A percentile compares a stretch with the other conserved stretches of the same genome.
Evolutionary conservation across 257 asterid species (phyloP).

Genomic region (Penstemon davidsonii): DNA sequence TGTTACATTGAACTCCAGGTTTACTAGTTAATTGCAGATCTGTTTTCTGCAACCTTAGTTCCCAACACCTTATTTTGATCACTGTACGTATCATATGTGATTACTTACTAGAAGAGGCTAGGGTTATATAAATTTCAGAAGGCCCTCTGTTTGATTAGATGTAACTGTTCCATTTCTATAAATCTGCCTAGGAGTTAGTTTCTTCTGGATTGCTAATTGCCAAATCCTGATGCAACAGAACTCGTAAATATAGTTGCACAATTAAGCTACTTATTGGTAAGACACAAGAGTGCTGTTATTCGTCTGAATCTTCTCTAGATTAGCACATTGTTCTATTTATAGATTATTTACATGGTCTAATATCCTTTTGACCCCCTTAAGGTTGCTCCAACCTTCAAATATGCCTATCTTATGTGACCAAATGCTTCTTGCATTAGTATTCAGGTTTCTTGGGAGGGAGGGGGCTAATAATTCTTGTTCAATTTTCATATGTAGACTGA

Average conservation of each 20-base stretch:
- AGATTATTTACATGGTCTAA: conserved; percentile 1
- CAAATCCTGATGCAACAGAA: too few species aligned
- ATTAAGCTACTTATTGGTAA: neutral
- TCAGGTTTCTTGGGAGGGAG: neutral
- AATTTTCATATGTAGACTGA: neutral
- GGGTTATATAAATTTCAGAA: neutral
- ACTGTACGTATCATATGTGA: neutral
- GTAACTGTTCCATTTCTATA: neutral
- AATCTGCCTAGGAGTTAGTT: neutral
- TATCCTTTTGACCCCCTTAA: neutral
- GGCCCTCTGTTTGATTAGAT: neutral
- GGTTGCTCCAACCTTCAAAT: too few species aligned
- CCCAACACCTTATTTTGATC: neutral
- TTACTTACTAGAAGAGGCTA: neutral
- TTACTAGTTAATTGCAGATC: neutral
- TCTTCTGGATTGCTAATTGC: too few species aligned
- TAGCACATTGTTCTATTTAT: neutral
- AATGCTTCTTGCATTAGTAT: neutral
- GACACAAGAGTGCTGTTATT: neutral
- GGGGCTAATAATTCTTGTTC: neutral
- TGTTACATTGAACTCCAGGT: neutral
- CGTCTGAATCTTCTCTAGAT: neutral
- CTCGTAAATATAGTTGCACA: neutral
- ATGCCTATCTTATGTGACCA: too few species aligned
- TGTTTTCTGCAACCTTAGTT: neutral